These are phyloP conservation scores for Vanderwaltozyma tropicalis DNA, from an alignment of 805 yeast species.

Conservation along the genomic window DNA sequence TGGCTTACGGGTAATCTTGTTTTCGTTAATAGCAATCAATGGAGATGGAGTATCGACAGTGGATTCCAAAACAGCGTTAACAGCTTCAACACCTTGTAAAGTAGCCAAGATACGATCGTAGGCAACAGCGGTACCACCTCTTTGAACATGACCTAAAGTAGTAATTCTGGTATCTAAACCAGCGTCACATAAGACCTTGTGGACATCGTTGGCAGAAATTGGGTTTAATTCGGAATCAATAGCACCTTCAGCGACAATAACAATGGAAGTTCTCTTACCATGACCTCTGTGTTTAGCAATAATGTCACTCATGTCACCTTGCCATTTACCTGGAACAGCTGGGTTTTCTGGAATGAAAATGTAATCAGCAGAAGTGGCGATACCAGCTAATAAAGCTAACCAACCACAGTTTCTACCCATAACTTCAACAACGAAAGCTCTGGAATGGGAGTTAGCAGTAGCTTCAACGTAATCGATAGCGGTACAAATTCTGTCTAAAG, in stretches of 20 bases:
- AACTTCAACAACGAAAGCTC: conserved; percentile 78
- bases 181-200: conserved; percentile 50
- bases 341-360: conserved; percentile 76
- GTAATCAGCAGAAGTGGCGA: conserved; percentile 71
- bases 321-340: conserved; percentile 53
- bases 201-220: conserved; percentile 55
- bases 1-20: conserved; percentile 56
- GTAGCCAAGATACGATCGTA: conserved; percentile 65
- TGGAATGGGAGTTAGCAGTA: conserved; percentile 71
- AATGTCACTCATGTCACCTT: conserved; percentile 53
- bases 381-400: conserved; percentile 75
- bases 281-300: conserved; percentile 52
- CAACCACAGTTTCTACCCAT: conserved; percentile 91
- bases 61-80: conserved; percentile 57
- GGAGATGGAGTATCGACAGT: conserved; percentile 70
- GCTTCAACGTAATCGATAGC: conserved; percentile 73
- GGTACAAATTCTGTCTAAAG: conserved; percentile 62
- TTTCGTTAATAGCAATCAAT: conserved; percentile 63
- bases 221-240: conserved; percentile 58
- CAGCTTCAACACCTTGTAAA: conserved; percentile 75
- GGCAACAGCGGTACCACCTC: conserved; percentile 78
- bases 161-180: conserved; percentile 74
- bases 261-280: conserved; percentile 72
- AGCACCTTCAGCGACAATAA: conserved; percentile 81
- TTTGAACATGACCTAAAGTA: conserved; percentile 69